These are phyloP conservation scores for Endothia cerciana DNA, from an alignment of 2,329 filamentous ascomycete genomes.

Conservation along the genomic window DNA sequence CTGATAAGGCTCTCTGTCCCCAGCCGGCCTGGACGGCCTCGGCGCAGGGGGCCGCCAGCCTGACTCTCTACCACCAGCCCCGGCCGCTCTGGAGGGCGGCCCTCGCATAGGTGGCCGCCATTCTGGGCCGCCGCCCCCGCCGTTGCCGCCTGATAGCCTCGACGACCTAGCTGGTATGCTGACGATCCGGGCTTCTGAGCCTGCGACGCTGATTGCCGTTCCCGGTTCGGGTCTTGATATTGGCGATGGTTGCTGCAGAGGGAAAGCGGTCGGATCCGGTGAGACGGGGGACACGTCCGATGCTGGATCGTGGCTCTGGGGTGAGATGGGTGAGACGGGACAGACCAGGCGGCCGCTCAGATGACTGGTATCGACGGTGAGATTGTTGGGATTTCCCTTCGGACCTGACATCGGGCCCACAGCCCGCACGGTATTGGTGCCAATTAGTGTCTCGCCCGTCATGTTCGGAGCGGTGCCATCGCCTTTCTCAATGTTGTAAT, in stretches of 20 bases:
- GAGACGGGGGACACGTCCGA: slow-evolving; percentile 19
- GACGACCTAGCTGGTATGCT: slow-evolving; percentile 14
- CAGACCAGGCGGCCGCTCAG: background rate
- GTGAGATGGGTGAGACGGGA: slow-evolving; percentile 13
- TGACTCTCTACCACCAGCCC: background rate
- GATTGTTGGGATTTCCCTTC: background rate
- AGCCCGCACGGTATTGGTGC: background rate
- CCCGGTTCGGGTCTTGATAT: background rate
- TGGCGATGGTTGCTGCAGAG: slow-evolving; percentile 3
- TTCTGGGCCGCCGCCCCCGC: background rate
- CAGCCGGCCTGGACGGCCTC: background rate
- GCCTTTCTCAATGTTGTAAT: slow-evolving; percentile 13
- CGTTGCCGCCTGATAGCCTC: background rate
- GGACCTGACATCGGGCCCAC: background rate
- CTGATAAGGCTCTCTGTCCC: background rate
- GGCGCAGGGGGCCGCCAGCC: background rate
- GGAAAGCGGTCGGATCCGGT: background rate
- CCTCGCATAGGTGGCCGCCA: background rate
- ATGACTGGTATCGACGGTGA: slow-evolving; percentile 13
- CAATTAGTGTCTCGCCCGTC: slow-evolving; percentile 17
- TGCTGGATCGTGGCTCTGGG: background rate
- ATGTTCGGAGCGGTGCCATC: slow-evolving; percentile 8
- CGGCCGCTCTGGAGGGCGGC: background rate
- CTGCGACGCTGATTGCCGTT: slow-evolving; percentile 7
- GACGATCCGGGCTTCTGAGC: slow-evolving; percentile 16